A percentile compares a stretch with the other conserved stretches of the same genome.
Conservation (phyloP, 306 rosid genomes). For the Cucurbita moschata region DNA sequence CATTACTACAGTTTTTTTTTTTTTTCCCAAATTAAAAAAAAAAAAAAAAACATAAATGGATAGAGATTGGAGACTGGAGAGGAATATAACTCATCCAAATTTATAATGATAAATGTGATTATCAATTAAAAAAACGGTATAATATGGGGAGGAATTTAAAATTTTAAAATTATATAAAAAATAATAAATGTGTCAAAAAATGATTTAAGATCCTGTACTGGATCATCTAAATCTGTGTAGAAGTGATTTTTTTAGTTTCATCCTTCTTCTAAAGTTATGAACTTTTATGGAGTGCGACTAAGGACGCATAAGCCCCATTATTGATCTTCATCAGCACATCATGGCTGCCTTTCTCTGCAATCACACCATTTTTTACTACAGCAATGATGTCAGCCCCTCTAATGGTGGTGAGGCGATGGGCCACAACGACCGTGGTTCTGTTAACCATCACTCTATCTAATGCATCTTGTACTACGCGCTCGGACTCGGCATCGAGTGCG, state of each 20-base stretch:
- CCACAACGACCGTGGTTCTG: slow-evolving; percentile 75
- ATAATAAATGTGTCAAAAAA: too few species aligned
- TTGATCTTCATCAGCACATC: slow-evolving; percentile 46
- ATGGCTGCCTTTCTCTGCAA: slow-evolving; percentile 76
- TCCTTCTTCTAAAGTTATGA: slow-evolving; percentile 1
- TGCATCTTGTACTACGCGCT: slow-evolving; percentile 69
- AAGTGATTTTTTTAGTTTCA: background rate
- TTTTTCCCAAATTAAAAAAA: too few species aligned
- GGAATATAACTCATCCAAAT: background rate
- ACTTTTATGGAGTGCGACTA: slow-evolving; percentile 55
- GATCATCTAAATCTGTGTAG: background rate
- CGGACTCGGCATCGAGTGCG: slow-evolving; percentile 84
- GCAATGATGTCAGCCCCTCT: slow-evolving; percentile 62
- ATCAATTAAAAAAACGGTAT: too few species aligned
- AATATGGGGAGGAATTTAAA: too few species aligned
- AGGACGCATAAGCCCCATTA: slow-evolving; percentile 59
- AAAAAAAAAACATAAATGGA: too few species aligned
- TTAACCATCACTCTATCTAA: slow-evolving; percentile 61
- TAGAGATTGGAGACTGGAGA: background rate
- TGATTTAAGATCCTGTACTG: background rate
- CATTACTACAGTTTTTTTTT: too few species aligned
- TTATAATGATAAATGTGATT: background rate
- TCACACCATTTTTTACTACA: slow-evolving; percentile 52
- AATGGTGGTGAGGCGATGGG: slow-evolving; percentile 69
- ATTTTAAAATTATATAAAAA: too few species aligned